Base-by-base conservation (phyloP, 2,329 filamentous ascomycete species). In the Aspergillus luchuensis region DNA sequence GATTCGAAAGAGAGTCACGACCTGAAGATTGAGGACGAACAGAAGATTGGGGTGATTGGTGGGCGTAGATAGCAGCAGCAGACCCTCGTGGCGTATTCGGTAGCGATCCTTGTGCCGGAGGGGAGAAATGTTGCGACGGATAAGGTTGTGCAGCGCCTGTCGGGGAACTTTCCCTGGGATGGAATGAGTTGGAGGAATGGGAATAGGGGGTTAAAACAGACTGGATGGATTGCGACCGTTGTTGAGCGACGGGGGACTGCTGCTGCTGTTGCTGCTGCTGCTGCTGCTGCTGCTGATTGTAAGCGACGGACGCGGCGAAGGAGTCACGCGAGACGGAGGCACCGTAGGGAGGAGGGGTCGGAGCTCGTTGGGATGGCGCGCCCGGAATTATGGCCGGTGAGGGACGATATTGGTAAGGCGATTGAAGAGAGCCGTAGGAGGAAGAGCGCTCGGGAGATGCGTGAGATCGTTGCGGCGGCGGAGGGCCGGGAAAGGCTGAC, bases 21-120 rank as follows among this genome's bases (percentile, higher is more conserved):
- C 76, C 74, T 10, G 77, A 75, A 8, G 76, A 78, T 17, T 62
- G 71, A 17, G 76, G 76, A 23, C 76, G 76, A 21, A 66, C 63
- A 8, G 73, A 69, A n/a, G 74, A 70, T 25, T 74, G 74, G 13
- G 76, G 70, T 1, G 76, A 75, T n/a, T 74, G 73, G 19, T 71
- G 75, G 17, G 69, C 63, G 45, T 69, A 71, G 15, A 74, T 67
- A 7, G 69, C 60, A 33, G 73, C 68, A 52, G 79, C 80, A 25
- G 81, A 82, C 1, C 79, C 81, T 48, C 83, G 71, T 23, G 82
- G 82, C 13, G 81, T 83, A 47, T 76, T 76, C 11, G 81, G 79
- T 59, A 83, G 76, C 5, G 80, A 81, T 17, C 74, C 72, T 57
- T 80, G 79, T 57, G 70, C 62, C 45, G 65, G 65, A 38, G 71